phyloP scores from a whole-genome alignment of 805 yeast species.

The Debaryomyces castellii region DNA sequence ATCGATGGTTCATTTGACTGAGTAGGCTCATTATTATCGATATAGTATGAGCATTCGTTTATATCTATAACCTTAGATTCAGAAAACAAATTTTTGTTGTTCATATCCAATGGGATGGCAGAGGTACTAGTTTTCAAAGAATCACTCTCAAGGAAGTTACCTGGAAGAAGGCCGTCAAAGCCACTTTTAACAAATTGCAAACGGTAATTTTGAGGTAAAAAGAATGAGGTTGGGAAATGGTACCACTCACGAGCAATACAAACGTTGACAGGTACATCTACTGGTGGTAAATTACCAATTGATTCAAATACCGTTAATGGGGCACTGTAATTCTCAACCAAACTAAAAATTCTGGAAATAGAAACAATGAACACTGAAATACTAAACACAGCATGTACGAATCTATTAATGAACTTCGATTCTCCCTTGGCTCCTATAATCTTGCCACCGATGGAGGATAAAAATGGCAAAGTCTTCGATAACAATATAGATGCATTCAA shows the following conservation, averaged over 20 bases:
- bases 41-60: slow-evolving; percentile 61
- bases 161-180: slow-evolving; percentile 86
- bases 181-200: slow-evolving; percentile 71
- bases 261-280: slow-evolving; percentile 41
- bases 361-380: slow-evolving; percentile 34
- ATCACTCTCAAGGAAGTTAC: slow-evolving; percentile 63
- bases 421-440: slow-evolving; percentile 13
- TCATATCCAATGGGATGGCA: slow-evolving; percentile 62
- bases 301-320: slow-evolving; percentile 62
- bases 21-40: slow-evolving; percentile 61
- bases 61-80: slow-evolving; percentile 50
- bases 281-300: slow-evolving; percentile 18
- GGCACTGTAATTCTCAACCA: slow-evolving; percentile 68
- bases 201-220: slow-evolving; percentile 63
- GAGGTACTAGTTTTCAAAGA: slow-evolving; percentile 37
- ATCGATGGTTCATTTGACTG: slow-evolving; percentile 41
- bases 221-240: slow-evolving; percentile 85
- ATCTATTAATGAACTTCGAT: slow-evolving; percentile 4
- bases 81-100: slow-evolving; percentile 70
- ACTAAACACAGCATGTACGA: slow-evolving; percentile 15
- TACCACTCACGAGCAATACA: slow-evolving; percentile 98
- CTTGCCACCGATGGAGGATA: slow-evolving; percentile 9
- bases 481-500: slow-evolving; percentile 59
- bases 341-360: slow-evolving; percentile 54
- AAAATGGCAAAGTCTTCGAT: slow-evolving; percentile 10